A percentile compares a stretch with the other conserved stretches of the same genome.
Conservation (phyloP, 225 moss, liverwort and hornwort genomes). For the Climacium dendroides region DNA sequence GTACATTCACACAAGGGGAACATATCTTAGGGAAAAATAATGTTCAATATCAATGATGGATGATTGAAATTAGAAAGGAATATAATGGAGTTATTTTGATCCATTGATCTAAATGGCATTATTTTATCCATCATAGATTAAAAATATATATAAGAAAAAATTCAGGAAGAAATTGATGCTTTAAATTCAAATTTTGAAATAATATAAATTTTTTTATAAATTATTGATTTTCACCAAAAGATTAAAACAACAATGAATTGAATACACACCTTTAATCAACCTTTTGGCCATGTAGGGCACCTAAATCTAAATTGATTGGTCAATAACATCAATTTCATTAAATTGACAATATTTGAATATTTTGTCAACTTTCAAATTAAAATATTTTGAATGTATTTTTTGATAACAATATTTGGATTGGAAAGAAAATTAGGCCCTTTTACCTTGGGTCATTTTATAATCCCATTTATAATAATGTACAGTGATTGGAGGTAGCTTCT, state of each 20-base stretch:
- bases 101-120: background rate
- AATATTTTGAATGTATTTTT: background rate
- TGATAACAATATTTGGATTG: accelerated
- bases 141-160: too few relatives aligned
- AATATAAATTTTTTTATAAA: too few relatives aligned
- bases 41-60: background rate
- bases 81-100: background rate
- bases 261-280: background rate
- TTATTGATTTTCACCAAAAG: background rate
- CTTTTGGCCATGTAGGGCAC: accelerated
- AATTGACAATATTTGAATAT: background rate
- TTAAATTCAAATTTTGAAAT: too few relatives aligned
- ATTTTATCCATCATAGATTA: background rate
- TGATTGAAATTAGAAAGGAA: background rate
- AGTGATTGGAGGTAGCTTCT: background rate
- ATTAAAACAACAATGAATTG: background rate
- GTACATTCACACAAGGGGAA: accelerated
- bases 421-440: background rate
- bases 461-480: background rate
- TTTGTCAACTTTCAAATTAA: background rate
- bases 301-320: background rate
- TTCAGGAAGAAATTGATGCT: background rate
- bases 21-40: background rate
- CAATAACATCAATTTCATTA: background rate
- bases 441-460: too few relatives aligned